Percentiles rank a stretch among this genome's conserved stretches.
Evolutionary conservation across 1,284 basidiomycete genomes (phyloP).

Genomic region (Ustilago bromivora): DNA sequence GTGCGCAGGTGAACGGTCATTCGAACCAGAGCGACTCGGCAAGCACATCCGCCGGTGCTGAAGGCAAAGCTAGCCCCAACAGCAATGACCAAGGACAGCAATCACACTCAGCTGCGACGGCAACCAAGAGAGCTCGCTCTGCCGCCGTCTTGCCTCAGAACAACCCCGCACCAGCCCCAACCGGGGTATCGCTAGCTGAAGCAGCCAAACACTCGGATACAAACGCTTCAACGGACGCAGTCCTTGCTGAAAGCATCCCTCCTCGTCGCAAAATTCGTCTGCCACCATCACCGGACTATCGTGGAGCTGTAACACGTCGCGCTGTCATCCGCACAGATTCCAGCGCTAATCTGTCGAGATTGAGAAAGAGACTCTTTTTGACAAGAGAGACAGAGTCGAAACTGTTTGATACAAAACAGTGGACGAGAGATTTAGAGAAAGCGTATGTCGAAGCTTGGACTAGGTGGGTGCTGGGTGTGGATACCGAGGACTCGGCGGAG

Average conservation of each 20-base stretch:
- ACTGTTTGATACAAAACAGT: constrained; percentile 75
- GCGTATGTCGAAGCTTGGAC: constrained; percentile 74
- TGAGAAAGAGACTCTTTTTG: constrained; percentile 71
- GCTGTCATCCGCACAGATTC: background rate
- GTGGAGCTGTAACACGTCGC: constrained; percentile 46
- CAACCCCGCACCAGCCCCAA: constrained; percentile 41
- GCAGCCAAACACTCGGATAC: constrained; percentile 35
- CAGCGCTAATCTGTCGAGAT: constrained; percentile 28
- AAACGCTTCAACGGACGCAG: constrained; percentile 20
- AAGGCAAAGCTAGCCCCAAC: background rate
- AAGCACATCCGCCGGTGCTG: background rate
- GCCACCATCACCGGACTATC: constrained; percentile 24
- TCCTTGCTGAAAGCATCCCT: constrained; percentile 23
- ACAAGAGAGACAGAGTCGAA: constrained; percentile 72
- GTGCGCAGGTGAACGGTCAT: background rate
- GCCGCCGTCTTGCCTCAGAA: constrained; percentile 17
- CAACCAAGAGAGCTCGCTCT: constrained; percentile 21
- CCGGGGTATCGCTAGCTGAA: constrained; percentile 46
- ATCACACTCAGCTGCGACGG: background rate
- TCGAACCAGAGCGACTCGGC: background rate
- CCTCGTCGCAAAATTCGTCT: constrained; percentile 36
- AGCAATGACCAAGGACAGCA: background rate
- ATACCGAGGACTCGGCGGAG: constrained; percentile 71
- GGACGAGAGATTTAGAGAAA: constrained; percentile 75
- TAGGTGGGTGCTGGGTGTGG: constrained; percentile 75